Evolutionary conservation across 2,329 filamentous ascomycete genomes (phyloP).

Genomic region (Tolypocladium inflatum): DNA sequence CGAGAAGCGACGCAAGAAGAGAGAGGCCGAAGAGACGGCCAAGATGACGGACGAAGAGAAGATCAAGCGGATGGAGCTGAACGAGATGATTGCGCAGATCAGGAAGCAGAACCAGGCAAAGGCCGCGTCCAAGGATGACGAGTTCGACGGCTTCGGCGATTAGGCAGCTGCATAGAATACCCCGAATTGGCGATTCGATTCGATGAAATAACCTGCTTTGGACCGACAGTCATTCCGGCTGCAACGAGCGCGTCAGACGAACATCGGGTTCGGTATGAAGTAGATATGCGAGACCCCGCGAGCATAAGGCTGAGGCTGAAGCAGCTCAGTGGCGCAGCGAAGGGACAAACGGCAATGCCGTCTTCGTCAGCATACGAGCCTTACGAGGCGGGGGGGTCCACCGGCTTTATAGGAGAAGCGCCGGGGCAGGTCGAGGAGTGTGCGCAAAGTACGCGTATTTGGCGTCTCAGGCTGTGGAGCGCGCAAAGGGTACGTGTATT

Average conservation of each 20-base stretch:
- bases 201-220: not conserved
- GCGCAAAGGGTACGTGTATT: too few species aligned
- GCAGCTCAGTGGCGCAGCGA: too few species aligned
- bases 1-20: slow-evolving; percentile 54
- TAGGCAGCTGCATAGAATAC: slow-evolving; percentile 12
- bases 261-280: too few species aligned
- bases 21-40: slow-evolving; percentile 52
- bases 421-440: too few species aligned
- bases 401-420: too few species aligned
- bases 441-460: not conserved
- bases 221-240: not conserved
- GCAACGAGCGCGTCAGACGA: not conserved
- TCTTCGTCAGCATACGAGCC: too few species aligned
- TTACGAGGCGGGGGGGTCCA: too few species aligned
- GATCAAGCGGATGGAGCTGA: slow-evolving; percentile 50
- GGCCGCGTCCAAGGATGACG: slow-evolving; percentile 29
- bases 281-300: not conserved
- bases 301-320: not conserved
- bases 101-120: slow-evolving; percentile 44
- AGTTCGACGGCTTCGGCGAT: slow-evolving; percentile 52
- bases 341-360: too few species aligned
- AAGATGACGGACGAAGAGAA: slow-evolving; percentile 65
- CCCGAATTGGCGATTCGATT: not conserved
- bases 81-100: slow-evolving; percentile 56
- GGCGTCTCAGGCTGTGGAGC: too few species aligned